Percentiles rank a stretch among this genome's conserved stretches.
phyloP scores from a whole-genome alignment of 176 grass and related monocot species.

The Eleusine coracana region DNA sequence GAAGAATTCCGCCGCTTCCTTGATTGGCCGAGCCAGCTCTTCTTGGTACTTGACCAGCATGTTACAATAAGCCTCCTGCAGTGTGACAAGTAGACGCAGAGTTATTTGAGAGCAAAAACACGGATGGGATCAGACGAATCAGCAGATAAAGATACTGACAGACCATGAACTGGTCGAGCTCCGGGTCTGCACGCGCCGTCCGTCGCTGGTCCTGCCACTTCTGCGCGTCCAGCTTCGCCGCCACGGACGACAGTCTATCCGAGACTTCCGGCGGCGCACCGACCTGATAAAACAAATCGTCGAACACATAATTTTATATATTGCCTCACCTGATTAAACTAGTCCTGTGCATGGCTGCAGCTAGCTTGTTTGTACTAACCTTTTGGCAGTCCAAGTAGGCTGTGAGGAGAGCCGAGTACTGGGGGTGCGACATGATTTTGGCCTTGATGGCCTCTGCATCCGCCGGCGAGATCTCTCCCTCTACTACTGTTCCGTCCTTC shows the following conservation, averaged over 20 bases:
- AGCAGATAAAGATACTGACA: not conserved
- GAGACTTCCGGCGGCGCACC: slow-evolving; percentile 67
- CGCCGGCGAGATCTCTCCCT: slow-evolving; percentile 45
- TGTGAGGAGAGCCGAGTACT: slow-evolving; percentile 64
- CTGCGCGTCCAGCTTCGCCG: slow-evolving; percentile 39
- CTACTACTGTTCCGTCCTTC: not conserved
- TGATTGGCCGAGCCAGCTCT: slow-evolving; percentile 72
- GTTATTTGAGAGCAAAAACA: not conserved
- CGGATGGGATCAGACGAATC: not conserved
- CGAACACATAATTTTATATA: slow-evolving; percentile 1
- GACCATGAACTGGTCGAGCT: slow-evolving; percentile 98
- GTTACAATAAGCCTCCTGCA: slow-evolving; percentile 77
- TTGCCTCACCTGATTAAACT: slow-evolving; percentile 13
- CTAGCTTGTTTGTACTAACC: slow-evolving; percentile 41
- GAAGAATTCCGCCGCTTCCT: slow-evolving; percentile 78
- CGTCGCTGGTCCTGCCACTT: slow-evolving; percentile 10
- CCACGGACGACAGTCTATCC: slow-evolving; percentile 56
- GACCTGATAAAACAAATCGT: slow-evolving; percentile 40
- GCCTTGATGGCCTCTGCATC: slow-evolving; percentile 62
- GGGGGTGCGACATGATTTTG: slow-evolving; percentile 90
- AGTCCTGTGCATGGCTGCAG: slow-evolving; percentile 13
- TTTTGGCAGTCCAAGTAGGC: slow-evolving; percentile 91
- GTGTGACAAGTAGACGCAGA: not conserved
- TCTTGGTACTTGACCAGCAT: slow-evolving; percentile 76
- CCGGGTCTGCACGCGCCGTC: slow-evolving; percentile 50